Percentiles rank a stretch among this genome's conserved stretches.
These are phyloP conservation scores for Cryphonectria radicalis DNA, from an alignment of 2,329 filamentous ascomycete species.

Conservation along the genomic window DNA sequence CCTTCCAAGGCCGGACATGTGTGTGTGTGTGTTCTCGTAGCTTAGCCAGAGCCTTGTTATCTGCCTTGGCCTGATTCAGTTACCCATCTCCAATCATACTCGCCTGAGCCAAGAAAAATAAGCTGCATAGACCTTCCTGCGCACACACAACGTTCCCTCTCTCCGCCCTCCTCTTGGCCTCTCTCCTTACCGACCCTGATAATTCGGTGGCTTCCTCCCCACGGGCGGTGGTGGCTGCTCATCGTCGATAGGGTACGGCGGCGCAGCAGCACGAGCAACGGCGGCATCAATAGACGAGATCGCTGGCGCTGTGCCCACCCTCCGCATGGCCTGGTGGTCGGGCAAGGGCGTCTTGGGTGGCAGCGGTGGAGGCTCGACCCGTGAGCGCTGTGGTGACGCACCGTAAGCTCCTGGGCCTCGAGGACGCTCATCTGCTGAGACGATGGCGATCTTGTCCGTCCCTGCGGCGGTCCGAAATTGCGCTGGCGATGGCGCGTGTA, in stretches of 20 bases:
- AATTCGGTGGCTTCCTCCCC: conserved; percentile 77
- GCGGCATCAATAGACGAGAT: conserved; percentile 17
- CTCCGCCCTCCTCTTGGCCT: not conserved
- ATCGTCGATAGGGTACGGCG: conserved; percentile 81
- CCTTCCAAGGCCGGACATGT: not conserved
- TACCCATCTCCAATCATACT: not conserved
- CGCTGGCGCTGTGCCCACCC: conserved; percentile 25
- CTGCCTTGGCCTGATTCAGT: not conserved
- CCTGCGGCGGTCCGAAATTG: conserved; percentile 63
- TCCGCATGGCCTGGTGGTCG: conserved; percentile 48
- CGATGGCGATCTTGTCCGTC: conserved; percentile 71
- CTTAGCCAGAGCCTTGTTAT: not conserved
- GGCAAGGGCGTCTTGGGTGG: conserved; percentile 78
- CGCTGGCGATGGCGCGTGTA: conserved; percentile 60
- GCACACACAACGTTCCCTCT: not conserved
- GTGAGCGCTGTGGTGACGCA: conserved; percentile 36
- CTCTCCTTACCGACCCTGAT: conserved; percentile 52
- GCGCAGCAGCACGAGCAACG: conserved; percentile 36
- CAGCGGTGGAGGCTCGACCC: conserved; percentile 69
- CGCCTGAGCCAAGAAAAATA: not conserved
- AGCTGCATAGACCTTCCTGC: conserved; percentile 5
- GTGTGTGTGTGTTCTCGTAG: not conserved
- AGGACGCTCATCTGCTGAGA: conserved; percentile 62
- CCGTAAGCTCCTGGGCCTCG: conserved; percentile 41
- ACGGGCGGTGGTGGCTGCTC: conserved; percentile 83